Evolutionary conservation across 31 red algal species (phyloP).

Genomic region (Porphyra umbilicalis): DNA sequence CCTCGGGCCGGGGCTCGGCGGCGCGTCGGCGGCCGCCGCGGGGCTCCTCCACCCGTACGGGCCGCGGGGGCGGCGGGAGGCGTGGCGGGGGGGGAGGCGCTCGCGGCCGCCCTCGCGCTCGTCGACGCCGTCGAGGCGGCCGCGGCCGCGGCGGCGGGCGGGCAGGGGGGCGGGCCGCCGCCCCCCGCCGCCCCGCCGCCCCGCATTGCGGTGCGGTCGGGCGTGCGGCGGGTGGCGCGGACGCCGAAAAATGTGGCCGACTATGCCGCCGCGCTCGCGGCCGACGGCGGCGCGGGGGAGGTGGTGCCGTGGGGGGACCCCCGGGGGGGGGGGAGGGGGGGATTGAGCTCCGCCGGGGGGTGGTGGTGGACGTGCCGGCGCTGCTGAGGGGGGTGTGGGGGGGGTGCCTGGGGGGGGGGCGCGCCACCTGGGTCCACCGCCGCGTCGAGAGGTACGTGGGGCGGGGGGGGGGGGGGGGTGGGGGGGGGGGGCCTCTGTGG

Average conservation of each 20-base stretch:
- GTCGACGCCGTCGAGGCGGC: neutral
- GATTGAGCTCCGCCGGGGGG: neutral
- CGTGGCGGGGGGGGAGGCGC: conserved; percentile 16
- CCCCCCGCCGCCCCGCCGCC: neutral
- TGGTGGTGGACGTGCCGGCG: neutral
- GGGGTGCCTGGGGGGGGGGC: neutral
- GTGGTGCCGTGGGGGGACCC: neutral
- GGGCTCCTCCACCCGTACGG: conserved; percentile 72
- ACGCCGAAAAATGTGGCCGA: neutral
- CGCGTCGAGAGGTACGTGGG: neutral
- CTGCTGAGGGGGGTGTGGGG: neutral
- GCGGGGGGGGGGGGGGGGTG: neutral
- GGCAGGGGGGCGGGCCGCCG: neutral
- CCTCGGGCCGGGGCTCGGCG: conserved; percentile 24
- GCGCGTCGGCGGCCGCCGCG: conserved; percentile 68
- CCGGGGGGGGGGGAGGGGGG: neutral
- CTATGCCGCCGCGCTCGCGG: neutral
- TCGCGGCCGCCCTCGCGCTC: neutral
- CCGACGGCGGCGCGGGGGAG: neutral
- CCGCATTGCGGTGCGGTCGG: neutral
- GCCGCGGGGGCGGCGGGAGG: conserved; percentile 42
- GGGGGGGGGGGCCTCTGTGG: too few relatives aligned
- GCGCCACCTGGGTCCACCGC: neutral
- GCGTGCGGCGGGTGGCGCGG: neutral
- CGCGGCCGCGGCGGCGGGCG: neutral